Percentiles rank a stretch among this genome's conserved stretches.
phyloP scores from a whole-genome alignment of 768 basidiomycete species.

The Cytidiella melzeri region DNA sequence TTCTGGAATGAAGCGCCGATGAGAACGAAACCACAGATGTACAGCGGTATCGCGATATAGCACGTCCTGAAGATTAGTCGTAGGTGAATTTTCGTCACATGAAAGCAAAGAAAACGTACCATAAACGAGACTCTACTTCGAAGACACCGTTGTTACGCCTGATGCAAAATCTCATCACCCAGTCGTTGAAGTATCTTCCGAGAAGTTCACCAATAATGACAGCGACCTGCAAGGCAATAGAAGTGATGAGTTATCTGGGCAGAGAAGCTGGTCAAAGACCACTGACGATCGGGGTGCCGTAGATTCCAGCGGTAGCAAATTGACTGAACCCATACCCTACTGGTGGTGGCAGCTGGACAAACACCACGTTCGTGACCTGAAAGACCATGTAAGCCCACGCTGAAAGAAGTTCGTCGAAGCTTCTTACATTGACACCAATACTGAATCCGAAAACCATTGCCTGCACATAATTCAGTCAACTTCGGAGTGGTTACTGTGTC shows the following conservation, averaged over 20 bases:
- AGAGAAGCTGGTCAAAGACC: not conserved
- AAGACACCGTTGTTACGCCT: conserved; percentile 41
- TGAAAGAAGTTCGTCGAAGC: not conserved
- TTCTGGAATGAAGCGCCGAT: conserved; percentile 48
- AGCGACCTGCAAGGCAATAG: conserved; percentile 27
- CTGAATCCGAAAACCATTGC: conserved; percentile 53
- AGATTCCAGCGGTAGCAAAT: conserved; percentile 42
- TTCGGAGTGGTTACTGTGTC: not conserved
- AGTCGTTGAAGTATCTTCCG: conserved; percentile 43
- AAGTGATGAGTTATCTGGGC: not conserved
- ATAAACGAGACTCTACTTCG: conserved; percentile 46
- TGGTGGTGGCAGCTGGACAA: conserved; percentile 45
- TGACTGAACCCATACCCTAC: conserved; percentile 43
- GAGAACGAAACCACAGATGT: conserved; percentile 48
- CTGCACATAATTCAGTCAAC: conserved; percentile 22
- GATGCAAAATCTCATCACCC: conserved; percentile 33
- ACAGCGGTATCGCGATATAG: conserved; percentile 48
- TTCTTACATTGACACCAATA: conserved; percentile 47
- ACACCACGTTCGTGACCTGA: conserved; percentile 56
- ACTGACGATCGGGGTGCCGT: conserved; percentile 47
- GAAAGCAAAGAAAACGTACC: conserved; percentile 29
- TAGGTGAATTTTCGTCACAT: not conserved
- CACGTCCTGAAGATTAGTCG: conserved; percentile 35
- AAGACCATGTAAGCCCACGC: not conserved
- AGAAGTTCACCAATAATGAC: conserved; percentile 44